Evolutionary conservation across 228 moss, liverwort and hornwort genomes (phyloP).

Genomic region (Sphagnum fallax): DNA sequence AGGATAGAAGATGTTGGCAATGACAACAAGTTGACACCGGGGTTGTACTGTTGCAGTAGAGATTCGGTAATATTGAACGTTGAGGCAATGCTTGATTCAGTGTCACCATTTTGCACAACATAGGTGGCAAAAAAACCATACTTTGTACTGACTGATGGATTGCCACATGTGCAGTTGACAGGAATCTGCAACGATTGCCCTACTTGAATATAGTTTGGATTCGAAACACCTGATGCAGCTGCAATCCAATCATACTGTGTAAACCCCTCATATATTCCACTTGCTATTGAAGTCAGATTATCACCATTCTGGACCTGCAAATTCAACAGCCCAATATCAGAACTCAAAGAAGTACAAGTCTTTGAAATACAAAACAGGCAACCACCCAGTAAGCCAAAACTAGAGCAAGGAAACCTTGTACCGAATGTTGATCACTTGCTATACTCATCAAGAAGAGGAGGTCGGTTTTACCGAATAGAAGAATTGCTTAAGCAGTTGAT

Average conservation of each 20-base stretch:
- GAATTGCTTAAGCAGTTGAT: slow-evolving; percentile 20
- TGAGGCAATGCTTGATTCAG: slow-evolving; percentile 17
- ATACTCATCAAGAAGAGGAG: too few relatives aligned
- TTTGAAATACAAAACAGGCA: neutral
- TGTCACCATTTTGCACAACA: slow-evolving; percentile 32
- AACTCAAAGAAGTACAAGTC: neutral
- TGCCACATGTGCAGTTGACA: slow-evolving; percentile 41
- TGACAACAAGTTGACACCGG: neutral
- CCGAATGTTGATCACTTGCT: too few relatives aligned
- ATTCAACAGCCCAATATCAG: neutral
- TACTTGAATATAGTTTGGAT: neutral
- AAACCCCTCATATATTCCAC: slow-evolving; percentile 18
- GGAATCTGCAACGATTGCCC: slow-evolving; percentile 20
- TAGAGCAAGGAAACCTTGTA: too few relatives aligned
- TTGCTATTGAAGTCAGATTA: slow-evolving; percentile 7
- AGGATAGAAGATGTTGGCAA: slow-evolving; percentile 17
- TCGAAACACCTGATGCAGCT: slow-evolving; percentile 14
- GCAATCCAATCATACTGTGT: slow-evolving; percentile 17
- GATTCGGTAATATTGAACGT: slow-evolving; percentile 16
- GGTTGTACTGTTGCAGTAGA: slow-evolving; percentile 20
- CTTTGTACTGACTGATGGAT: slow-evolving; percentile 16
- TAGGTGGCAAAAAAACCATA: slow-evolving; percentile 51
- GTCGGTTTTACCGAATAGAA: slow-evolving; percentile 9
- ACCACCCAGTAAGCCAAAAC: neutral
- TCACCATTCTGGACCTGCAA: slow-evolving; percentile 22